A percentile compares a stretch with the other conserved stretches of the same genome.
phyloP scores from a whole-genome alignment of 306 rosid genomes.

The Pyrus bretschneideri region DNA sequence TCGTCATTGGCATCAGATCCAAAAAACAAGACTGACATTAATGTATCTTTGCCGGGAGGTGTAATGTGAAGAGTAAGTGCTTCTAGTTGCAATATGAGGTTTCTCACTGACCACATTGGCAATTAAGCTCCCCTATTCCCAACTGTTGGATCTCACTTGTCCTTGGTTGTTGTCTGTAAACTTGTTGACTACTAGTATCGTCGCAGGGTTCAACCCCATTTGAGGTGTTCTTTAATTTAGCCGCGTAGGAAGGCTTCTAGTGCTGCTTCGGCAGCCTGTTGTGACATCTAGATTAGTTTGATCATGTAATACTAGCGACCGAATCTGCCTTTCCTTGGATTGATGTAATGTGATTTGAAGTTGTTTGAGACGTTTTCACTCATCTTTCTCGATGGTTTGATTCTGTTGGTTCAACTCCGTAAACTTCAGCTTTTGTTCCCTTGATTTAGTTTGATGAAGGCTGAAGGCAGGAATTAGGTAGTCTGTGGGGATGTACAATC shows the following conservation, averaged over 20 bases:
- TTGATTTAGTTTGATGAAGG: background rate
- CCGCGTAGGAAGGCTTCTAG: conserved; percentile 31
- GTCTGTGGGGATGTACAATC: background rate
- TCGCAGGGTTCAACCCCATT: conserved; percentile 14
- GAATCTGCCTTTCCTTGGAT: conserved; percentile 21
- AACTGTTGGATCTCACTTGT: conserved; percentile 17
- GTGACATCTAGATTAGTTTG: conserved; percentile 42
- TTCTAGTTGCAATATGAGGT: conserved; percentile 12
- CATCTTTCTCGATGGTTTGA: background rate
- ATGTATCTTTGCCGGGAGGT: conserved; percentile 58
- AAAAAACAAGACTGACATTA: conserved; percentile 61
- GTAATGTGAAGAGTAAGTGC: conserved; percentile 8
- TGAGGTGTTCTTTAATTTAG: conserved; percentile 32
- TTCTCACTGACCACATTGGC: conserved; percentile 32
- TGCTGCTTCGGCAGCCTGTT: conserved; percentile 18
- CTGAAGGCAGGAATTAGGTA: background rate
- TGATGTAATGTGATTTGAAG: conserved; percentile 31
- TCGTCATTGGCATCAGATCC: conserved; percentile 49
- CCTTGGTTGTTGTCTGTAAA: conserved; percentile 40
- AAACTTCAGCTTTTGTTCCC: background rate
- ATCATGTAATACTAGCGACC: conserved; percentile 33
- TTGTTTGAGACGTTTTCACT: conserved; percentile 2
- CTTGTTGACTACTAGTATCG: conserved; percentile 24
- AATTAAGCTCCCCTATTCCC: conserved; percentile 25
- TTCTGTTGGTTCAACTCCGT: background rate